A percentile compares a stretch with the other conserved stretches of the same genome.
Evolutionary conservation across 2,329 filamentous ascomycete species (phyloP).

Genomic region (Nectriaceae sp.): DNA sequence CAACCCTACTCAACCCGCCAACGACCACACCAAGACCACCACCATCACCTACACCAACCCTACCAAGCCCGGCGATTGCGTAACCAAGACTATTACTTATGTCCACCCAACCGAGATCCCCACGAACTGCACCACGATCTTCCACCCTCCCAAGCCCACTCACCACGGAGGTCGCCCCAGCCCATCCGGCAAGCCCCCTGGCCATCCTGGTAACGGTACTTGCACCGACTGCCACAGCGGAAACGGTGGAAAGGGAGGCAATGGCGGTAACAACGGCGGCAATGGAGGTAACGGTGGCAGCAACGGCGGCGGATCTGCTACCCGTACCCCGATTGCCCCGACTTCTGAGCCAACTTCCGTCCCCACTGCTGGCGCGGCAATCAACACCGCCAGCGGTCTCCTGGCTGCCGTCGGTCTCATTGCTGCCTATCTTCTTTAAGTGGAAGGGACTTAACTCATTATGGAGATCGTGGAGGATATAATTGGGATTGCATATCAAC

Average conservation of each 20-base stretch:
- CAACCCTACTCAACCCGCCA: conserved; percentile 24
- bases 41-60: conserved; percentile 8
- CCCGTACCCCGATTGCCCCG: background rate
- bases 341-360: conserved; percentile 15
- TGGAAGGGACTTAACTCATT: conserved; percentile 1
- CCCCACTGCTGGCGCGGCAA: conserved; percentile 29
- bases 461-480: too few species aligned
- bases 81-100: background rate
- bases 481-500: too few species aligned
- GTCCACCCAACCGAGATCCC: background rate
- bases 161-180: background rate
- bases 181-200: conserved; percentile 18
- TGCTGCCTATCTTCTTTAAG: conserved; percentile 45
- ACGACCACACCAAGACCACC: conserved; percentile 18
- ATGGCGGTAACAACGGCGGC: conserved; percentile 1
- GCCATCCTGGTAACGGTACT: conserved; percentile 17
- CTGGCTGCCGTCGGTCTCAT: conserved; percentile 41
- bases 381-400: conserved; percentile 36
- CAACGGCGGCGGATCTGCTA: background rate
- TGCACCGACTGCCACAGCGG: conserved; percentile 11
- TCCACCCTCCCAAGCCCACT: conserved; percentile 9
- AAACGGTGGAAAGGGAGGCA: conserved; percentile 11
- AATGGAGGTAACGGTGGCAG: conserved; percentile 2
- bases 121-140: background rate
- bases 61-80: background rate